Conservation (phyloP, 805 yeast genomes). For the Lipomyces chichibuensis region DNA sequence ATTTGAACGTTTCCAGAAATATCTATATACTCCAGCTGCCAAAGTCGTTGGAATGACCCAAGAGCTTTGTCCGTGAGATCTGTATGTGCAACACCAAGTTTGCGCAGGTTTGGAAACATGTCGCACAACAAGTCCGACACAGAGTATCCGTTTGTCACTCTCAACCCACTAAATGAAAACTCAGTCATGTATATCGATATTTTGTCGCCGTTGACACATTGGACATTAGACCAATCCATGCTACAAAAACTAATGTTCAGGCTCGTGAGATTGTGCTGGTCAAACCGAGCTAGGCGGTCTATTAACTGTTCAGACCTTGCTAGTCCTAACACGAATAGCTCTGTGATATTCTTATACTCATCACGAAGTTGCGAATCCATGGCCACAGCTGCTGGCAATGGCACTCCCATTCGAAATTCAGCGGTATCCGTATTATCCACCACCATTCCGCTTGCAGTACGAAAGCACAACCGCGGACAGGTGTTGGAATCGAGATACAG, state of each 20-base stretch:
- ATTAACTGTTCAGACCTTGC: not conserved
- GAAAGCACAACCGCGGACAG: not conserved
- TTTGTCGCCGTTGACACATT: not conserved
- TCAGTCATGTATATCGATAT: not conserved
- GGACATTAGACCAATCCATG: not conserved
- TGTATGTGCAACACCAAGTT: not conserved
- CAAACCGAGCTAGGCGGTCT: not conserved
- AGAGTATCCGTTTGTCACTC: not conserved
- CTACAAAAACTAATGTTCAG: not conserved
- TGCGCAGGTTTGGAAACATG: not conserved
- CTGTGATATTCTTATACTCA: not conserved
- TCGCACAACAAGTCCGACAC: not conserved
- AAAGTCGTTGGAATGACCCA: not conserved
- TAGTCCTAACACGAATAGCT: not conserved
- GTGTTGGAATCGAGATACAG: not conserved
- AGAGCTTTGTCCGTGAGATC: not conserved
- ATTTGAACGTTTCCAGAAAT: not conserved
- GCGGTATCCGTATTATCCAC: not conserved
- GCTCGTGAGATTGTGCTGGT: slow-evolving; percentile 1
- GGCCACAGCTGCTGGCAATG: not conserved
- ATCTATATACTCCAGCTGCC: not conserved
- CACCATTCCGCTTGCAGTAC: not conserved
- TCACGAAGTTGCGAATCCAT: not conserved
- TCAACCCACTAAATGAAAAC: not conserved
- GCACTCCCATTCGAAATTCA: not conserved